Percentiles rank a stretch among this genome's conserved stretches.
Conservation (phyloP, 345 rosid species). For the Firmiana major region DNA sequence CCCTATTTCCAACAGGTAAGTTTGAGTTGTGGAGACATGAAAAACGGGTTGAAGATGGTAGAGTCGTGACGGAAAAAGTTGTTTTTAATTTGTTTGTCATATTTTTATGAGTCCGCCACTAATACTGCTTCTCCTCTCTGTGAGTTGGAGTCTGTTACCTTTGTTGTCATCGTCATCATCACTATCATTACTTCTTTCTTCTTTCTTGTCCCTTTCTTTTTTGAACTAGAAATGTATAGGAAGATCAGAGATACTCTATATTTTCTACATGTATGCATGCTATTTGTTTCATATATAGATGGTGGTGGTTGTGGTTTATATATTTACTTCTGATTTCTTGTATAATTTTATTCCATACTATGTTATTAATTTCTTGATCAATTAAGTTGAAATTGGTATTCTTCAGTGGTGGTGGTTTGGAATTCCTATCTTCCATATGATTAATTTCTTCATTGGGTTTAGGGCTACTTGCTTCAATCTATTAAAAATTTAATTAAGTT, state of each 20-base stretch:
- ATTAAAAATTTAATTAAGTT: too few relatives aligned
- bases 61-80: background rate
- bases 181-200: background rate
- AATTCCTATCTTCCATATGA: background rate
- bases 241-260: slow-evolving; percentile 1
- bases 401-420: too few relatives aligned
- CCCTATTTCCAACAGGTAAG: slow-evolving; percentile 77
- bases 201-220: background rate
- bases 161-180: slow-evolving; percentile 1
- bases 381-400: background rate
- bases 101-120: slow-evolving; percentile 5
- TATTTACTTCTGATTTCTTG: background rate
- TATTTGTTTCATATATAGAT: slow-evolving; percentile 13
- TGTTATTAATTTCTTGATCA: background rate
- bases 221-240: slow-evolving; percentile 17
- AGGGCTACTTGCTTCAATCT: background rate
- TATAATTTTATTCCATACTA: background rate
- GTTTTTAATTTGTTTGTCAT: background rate
- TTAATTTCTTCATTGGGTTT: background rate
- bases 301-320: slow-evolving; percentile 10
- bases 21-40: background rate
- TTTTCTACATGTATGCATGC: slow-evolving; percentile 11
- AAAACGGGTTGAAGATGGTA: slow-evolving; percentile 5
- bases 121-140: slow-evolving; percentile 2
- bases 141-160: background rate